Conservation (phyloP, 768 basidiomycete genomes). For the Russula lepida region DNA sequence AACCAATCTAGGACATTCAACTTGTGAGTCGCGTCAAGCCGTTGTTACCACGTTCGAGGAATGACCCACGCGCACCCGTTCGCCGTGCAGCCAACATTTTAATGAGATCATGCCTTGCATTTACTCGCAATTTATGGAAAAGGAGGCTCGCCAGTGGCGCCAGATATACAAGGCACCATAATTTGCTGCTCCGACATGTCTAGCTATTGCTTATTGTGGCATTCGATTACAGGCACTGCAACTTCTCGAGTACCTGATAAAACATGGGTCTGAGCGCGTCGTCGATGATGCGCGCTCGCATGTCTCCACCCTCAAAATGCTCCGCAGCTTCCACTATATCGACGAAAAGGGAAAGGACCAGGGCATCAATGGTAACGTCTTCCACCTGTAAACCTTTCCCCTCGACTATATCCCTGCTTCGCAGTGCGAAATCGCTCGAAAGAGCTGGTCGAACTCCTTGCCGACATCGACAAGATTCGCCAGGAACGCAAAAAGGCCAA, state of each 20-base stretch:
- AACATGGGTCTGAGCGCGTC: conserved; percentile 94
- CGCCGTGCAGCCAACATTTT: conserved; percentile 71
- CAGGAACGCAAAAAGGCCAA: conserved; percentile 89
- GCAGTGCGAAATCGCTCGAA: conserved; percentile 92
- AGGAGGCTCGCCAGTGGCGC: conserved; percentile 96
- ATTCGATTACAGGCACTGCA: conserved; percentile 62
- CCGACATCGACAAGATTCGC: conserved; percentile 87
- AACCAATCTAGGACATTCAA: conserved; percentile 76
- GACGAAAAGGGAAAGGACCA: conserved; percentile 99
- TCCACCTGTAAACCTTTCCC: not conserved
- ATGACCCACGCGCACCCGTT: not conserved
- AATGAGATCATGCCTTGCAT: conserved; percentile 99
- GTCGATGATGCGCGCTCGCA: conserved; percentile 96
- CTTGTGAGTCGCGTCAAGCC: conserved; percentile 50
- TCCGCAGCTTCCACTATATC: conserved; percentile 95
- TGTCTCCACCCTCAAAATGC: conserved; percentile 93
- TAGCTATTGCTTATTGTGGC: not conserved
- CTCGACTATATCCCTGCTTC: not conserved
- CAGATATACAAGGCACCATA: conserved; percentile 89
- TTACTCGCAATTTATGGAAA: conserved; percentile 93
- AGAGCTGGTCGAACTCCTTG: conserved; percentile 86
- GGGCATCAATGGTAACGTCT: conserved; percentile 79
- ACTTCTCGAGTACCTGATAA: conserved; percentile 91
- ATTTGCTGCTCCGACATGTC: not conserved
- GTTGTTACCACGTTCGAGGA: not conserved